These are phyloP conservation scores for Annulohypoxylon bovei DNA, from an alignment of 495 filamentous ascomycete genomes.

Conservation along the genomic window DNA sequence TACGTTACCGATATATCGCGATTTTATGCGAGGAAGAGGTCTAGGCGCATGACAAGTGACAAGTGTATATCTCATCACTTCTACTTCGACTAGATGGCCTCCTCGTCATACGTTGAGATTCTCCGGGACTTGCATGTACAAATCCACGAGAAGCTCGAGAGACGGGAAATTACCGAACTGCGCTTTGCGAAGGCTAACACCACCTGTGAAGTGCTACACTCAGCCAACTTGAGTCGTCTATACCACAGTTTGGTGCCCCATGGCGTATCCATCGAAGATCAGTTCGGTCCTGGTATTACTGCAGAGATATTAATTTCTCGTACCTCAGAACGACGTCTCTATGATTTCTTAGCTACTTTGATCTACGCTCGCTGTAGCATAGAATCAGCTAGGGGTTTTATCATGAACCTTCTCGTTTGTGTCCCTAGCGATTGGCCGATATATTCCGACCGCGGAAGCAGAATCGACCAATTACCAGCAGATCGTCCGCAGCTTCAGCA, in stretches of 20 bases:
- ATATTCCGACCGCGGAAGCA: background rate
- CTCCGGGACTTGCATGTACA: background rate
- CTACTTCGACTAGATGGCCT: background rate
- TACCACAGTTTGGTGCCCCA: conserved; percentile 38
- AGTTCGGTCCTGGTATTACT: conserved; percentile 20
- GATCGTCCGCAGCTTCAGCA: conserved; percentile 30
- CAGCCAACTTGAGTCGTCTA: conserved; percentile 37
- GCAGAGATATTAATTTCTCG: conserved; percentile 31
- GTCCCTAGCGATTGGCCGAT: conserved; percentile 29
- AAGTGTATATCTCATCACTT: background rate
- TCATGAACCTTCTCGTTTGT: conserved; percentile 32
- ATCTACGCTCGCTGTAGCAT: conserved; percentile 46
- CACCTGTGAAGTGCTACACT: conserved; percentile 38
- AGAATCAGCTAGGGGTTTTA: conserved; percentile 45
- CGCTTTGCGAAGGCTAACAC: conserved; percentile 47
- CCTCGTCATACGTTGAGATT: background rate
- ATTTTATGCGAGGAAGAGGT: background rate
- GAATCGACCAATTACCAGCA: conserved; percentile 21
- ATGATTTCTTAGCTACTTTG: conserved; percentile 47
- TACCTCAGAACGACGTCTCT: conserved; percentile 37
- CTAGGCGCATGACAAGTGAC: background rate
- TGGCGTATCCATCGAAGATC: background rate
- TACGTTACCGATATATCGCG: background rate
- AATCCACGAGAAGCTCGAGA: conserved; percentile 1
- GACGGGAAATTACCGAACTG: background rate